These are phyloP conservation scores for Penicillium sp. DNA, from an alignment of 2,329 filamentous ascomycete genomes.

Conservation along the genomic window DNA sequence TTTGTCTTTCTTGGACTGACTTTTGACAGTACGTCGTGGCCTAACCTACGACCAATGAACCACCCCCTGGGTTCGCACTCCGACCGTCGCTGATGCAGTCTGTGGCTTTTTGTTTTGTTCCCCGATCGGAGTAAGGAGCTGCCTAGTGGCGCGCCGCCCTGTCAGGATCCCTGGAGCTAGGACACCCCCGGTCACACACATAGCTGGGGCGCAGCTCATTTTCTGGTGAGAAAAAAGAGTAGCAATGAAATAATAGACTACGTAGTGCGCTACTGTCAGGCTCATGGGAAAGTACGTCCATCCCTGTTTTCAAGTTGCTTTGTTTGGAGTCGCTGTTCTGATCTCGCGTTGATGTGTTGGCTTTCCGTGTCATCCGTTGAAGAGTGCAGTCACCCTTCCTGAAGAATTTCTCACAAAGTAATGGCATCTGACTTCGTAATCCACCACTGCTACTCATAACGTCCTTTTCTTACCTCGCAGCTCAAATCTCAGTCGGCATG, in stretches of 20 bases:
- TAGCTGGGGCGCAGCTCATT: background rate
- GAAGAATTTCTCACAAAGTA: too few relatives aligned
- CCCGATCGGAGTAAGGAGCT: constrained; percentile 16
- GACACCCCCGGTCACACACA: background rate
- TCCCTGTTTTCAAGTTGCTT: background rate
- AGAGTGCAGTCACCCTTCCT: too few relatives aligned
- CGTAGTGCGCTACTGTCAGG: background rate
- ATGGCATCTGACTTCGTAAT: too few relatives aligned
- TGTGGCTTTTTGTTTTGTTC: constrained; percentile 15
- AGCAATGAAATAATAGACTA: background rate
- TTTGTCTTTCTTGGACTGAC: constrained; percentile 9
- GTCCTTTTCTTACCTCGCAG: too few relatives aligned
- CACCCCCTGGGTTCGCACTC: constrained; percentile 1
- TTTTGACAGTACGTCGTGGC: constrained; percentile 2
- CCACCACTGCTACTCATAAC: too few relatives aligned
- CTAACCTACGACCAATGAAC: constrained; percentile 7
- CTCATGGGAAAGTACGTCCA: background rate
- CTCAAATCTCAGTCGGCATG: too few relatives aligned
- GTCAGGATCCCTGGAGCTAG: background rate
- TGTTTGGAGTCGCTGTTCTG: background rate
- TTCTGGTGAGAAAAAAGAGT: background rate
- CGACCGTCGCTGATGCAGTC: constrained; percentile 17
- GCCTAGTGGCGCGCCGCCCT: background rate
- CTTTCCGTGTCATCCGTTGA: background rate
- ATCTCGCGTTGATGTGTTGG: background rate